These are phyloP conservation scores for Ophiostoma himal-ulmi DNA, from an alignment of 2,329 filamentous ascomycete species.

Conservation along the genomic window DNA sequence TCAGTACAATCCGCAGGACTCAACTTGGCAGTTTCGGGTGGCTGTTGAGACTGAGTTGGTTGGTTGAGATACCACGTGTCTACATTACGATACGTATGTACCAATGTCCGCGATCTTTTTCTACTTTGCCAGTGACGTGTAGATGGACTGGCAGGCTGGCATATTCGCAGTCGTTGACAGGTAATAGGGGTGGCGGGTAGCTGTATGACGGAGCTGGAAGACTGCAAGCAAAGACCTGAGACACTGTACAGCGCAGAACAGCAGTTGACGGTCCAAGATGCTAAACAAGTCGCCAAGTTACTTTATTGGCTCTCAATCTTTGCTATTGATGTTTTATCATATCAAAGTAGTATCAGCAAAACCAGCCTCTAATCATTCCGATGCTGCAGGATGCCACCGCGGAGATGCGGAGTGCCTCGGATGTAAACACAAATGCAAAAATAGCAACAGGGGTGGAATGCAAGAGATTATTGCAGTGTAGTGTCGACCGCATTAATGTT, in stretches of 20 bases:
- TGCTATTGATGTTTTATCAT: background rate
- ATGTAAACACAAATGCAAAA: background rate
- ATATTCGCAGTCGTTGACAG: background rate
- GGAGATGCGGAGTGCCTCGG: background rate
- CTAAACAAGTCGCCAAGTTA: background rate
- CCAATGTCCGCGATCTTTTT: background rate
- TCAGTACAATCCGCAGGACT: no score
- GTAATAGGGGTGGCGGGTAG: background rate
- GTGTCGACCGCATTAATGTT: background rate
- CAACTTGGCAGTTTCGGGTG: slow-evolving; percentile 5
- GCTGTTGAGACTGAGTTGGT: background rate
- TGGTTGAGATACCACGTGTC: background rate
- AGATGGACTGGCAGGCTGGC: background rate
- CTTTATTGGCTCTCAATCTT: background rate
- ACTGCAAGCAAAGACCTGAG: background rate
- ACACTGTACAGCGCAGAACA: background rate
- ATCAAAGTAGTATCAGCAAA: background rate
- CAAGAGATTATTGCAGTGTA: background rate
- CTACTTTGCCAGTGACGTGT: slow-evolving; percentile 5
- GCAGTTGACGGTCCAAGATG: background rate
- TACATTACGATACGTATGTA: background rate
- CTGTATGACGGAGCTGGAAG: background rate
- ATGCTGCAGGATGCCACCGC: background rate
- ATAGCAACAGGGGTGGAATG: background rate
- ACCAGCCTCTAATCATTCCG: background rate